These are phyloP conservation scores for Acanthamoeba healyi DNA, from an alignment of 208 protist genomes.

Conservation along the genomic window DNA sequence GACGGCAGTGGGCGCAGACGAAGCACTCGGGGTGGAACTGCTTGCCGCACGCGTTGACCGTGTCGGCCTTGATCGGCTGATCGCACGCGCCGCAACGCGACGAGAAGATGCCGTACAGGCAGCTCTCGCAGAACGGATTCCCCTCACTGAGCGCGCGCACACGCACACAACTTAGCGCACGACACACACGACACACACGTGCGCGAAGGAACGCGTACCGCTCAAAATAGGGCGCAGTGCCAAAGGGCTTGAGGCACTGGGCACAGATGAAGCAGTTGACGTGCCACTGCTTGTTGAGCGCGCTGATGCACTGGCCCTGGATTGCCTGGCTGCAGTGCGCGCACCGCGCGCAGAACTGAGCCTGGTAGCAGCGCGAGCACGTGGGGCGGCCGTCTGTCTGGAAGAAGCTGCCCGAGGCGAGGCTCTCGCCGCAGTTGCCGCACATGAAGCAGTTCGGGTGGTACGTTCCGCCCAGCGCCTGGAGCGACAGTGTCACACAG, in stretches of 20 bases:
- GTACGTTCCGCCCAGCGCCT: conserved; percentile 28
- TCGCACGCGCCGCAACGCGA: conserved; percentile 75
- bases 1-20: conserved; percentile 76
- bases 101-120: conserved; percentile 78
- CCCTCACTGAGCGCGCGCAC: neutral
- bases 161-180: neutral
- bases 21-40: conserved; percentile 80
- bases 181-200: neutral
- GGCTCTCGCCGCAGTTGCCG: conserved; percentile 53
- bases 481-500: too few relatives aligned
- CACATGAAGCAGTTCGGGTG: conserved; percentile 74
- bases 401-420: conserved; percentile 52
- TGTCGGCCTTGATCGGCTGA: conserved; percentile 68
- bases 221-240: conserved; percentile 51
- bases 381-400: conserved; percentile 22
- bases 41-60: conserved; percentile 74
- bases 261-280: conserved; percentile 74
- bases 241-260: conserved; percentile 75
- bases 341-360: conserved; percentile 67
- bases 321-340: conserved; percentile 69
- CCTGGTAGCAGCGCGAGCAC: conserved; percentile 65
- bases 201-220: neutral
- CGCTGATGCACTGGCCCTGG: conserved; percentile 66
- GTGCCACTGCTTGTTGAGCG: conserved; percentile 65
- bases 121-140: conserved; percentile 78